A percentile compares a stretch with the other conserved stretches of the same genome.
Evolutionary conservation across 139 green algal species (phyloP).

Genomic region (Tetraselmis chui): DNA sequence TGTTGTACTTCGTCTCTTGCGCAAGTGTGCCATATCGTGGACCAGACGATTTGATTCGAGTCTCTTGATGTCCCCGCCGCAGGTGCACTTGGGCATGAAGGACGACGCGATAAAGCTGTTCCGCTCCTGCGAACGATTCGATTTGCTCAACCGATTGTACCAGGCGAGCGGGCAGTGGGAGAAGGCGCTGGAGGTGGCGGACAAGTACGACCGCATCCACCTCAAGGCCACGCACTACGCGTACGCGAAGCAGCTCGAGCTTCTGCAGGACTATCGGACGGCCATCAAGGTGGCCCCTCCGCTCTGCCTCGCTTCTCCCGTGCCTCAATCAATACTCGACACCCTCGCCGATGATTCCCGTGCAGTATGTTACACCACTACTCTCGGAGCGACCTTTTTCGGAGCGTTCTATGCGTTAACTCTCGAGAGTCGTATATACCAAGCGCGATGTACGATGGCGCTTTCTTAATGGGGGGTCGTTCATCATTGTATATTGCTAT

Average conservation of each 20-base stretch:
- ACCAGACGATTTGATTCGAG: not conserved
- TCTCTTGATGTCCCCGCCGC: slow-evolving; percentile 46
- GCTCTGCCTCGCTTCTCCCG: too few species aligned
- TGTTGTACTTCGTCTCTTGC: too few species aligned
- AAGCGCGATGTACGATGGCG: too few species aligned
- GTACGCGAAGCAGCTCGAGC: slow-evolving; percentile 49
- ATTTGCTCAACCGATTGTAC: slow-evolving; percentile 61
- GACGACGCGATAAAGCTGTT: slow-evolving; percentile 52
- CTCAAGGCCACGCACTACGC: slow-evolving; percentile 56
- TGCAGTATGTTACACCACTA: not conserved
- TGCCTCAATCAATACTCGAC: not conserved
- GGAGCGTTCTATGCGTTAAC: too few species aligned
- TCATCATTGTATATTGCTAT: too few species aligned
- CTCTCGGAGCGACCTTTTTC: not conserved
- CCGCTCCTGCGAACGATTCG: slow-evolving; percentile 35
- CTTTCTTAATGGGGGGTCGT: too few species aligned
- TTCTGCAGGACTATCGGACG: slow-evolving; percentile 30
- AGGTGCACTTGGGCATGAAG: slow-evolving; percentile 63
- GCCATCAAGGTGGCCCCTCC: too few species aligned
- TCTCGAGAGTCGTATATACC: too few species aligned
- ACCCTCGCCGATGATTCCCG: not conserved
- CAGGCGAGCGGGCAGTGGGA: slow-evolving; percentile 62
- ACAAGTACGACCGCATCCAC: slow-evolving; percentile 66
- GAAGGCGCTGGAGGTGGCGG: slow-evolving; percentile 56
- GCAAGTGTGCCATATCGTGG: not conserved